Evolutionary conservation across 176 grass and related monocot species (phyloP).

Genomic region (Musa schizocarpa): DNA sequence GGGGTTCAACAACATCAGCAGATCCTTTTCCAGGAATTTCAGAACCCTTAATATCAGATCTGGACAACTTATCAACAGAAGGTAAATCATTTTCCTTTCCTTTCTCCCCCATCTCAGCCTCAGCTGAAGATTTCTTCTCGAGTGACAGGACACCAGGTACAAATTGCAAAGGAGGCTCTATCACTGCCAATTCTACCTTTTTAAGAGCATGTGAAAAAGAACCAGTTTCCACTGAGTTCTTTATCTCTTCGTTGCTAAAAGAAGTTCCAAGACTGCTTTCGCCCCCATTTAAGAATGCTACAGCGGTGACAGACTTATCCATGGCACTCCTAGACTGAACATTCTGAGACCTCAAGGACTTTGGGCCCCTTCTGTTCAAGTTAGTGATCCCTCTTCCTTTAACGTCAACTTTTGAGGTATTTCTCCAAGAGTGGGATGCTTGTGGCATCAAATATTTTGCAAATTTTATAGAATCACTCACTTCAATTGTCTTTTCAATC

Average conservation of each 20-base stretch:
- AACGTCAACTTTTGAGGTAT: constrained; percentile 33
- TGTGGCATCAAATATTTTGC: constrained; percentile 44
- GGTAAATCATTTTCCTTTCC: constrained; percentile 18
- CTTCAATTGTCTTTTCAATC: constrained; percentile 38
- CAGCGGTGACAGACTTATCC: constrained; percentile 17
- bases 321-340: constrained; percentile 14
- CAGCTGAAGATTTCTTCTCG: constrained; percentile 24
- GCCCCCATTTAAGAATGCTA: constrained; percentile 17
- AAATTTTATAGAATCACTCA: constrained; percentile 35
- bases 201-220: not conserved
- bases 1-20: constrained; percentile 53
- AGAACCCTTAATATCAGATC: constrained; percentile 20
- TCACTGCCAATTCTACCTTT: constrained; percentile 23
- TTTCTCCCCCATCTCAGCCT: constrained; percentile 20
- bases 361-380: constrained; percentile 37
- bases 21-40: constrained; percentile 29
- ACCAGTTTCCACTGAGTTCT: constrained; percentile 8
- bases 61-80: not conserved
- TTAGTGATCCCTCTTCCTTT: constrained; percentile 44
- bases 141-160: constrained; percentile 19
- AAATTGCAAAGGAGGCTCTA: constrained; percentile 21
- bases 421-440: constrained; percentile 32
- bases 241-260: constrained; percentile 23
- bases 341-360: constrained; percentile 43
- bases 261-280: constrained; percentile 25